Evolutionary conservation across 2,329 filamentous ascomycete genomes (phyloP).

Genomic region (Ophiocordyceps australis): DNA sequence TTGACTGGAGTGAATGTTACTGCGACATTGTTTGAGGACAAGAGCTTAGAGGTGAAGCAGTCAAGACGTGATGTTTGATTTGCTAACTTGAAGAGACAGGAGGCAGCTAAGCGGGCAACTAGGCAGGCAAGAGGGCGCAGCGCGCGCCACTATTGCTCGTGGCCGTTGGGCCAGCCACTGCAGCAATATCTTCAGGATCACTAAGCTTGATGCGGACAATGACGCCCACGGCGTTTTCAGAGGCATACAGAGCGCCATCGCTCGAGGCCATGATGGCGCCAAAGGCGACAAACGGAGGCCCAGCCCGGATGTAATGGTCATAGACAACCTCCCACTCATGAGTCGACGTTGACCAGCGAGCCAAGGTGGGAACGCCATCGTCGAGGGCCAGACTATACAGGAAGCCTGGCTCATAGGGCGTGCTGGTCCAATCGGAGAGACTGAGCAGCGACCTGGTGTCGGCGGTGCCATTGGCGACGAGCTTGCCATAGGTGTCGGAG

Average conservation of each 20-base stretch:
- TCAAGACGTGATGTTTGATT: too few species aligned
- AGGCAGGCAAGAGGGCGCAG: not conserved
- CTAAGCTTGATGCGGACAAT: not conserved
- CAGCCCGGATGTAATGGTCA: not conserved
- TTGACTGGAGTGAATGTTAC: too few species aligned
- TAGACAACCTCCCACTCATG: not conserved
- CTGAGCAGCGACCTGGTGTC: not conserved
- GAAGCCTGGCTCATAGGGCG: not conserved
- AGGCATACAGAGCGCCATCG: constrained; percentile 2
- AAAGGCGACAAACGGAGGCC: not conserved
- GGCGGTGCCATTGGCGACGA: not conserved
- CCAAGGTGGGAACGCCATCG: not conserved
- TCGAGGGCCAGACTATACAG: constrained; percentile 1
- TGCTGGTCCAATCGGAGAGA: constrained; percentile 1
- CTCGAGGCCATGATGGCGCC: constrained; percentile 2
- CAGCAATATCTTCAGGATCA: not conserved
- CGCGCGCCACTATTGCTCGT: not conserved
- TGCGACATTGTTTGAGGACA: too few species aligned
- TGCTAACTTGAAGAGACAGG: too few species aligned
- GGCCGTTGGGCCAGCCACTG: not conserved
- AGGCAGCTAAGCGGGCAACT: too few species aligned
- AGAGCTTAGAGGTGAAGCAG: too few species aligned
- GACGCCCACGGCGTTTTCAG: constrained; percentile 1
- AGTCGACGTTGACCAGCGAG: constrained; percentile 1
- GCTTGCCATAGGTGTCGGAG: not conserved